Evolutionary conservation across 2,329 filamentous ascomycete species (phyloP), one percentile per base, ranked within the genome.

Genomic region (Elsinoe necatrix): DNA sequence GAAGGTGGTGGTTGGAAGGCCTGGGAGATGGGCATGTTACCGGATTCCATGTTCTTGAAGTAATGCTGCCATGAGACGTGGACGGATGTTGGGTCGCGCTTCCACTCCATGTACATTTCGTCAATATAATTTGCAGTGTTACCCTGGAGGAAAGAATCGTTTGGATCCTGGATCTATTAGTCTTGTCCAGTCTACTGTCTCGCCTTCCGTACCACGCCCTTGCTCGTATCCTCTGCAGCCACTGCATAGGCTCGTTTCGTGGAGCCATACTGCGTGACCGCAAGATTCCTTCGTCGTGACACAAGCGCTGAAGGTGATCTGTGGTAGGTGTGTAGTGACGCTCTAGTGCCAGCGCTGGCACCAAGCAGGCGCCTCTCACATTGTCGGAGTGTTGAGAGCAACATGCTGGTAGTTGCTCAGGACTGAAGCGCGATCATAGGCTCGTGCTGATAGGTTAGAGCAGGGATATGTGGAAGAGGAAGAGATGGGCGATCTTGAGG

Each of bases 41-140:
- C 93, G 63, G 84, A 87, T 79, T 98, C 93, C 87, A 98, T 96
- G 77, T 98, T 98, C 77, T 85, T 89, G 82, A 98, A 98, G 81
- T 98, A 98, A 70, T 95, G 85, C 77, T 95, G 92, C 93, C 93
- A 98, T 72, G 93, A 98, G 67, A 95, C 81, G 75, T 98, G 93
- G 59, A 98, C 93, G 69, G 89, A 95, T 67, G 84, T 81, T 54
- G 93, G 91, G 67, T 98, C 90, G 62, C 87, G 80, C 76, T 92
- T 95, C 93, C 93, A 98, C 71, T 91, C 85, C 77, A 96, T 79
- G 75, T 98, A 98, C 93, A 98, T 98, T 79, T 96, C 93, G 73
- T 98, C 93, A 71, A 98, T 89, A 77, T 98, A 98, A 78, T 95
- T 96, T 74, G 93, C 93, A 60, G 92, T 93, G 78, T 89, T 97